phyloP scores from a whole-genome alignment of 768 basidiomycete genomes.

The Pholiota microspora region DNA sequence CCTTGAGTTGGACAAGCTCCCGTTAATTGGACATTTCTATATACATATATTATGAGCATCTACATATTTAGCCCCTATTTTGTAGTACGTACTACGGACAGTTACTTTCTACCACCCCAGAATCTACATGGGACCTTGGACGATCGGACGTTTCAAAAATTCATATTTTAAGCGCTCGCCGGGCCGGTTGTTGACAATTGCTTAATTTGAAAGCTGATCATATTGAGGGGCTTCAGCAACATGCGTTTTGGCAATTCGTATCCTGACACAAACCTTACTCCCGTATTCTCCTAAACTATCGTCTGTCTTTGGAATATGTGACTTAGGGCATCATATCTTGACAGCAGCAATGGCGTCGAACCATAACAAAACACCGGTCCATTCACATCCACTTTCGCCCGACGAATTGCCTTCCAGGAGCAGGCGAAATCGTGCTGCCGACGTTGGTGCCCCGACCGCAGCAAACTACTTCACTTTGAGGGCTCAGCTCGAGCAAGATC shows the following conservation, averaged over 20 bases:
- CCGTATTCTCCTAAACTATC: background rate
- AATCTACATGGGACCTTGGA: too few species aligned
- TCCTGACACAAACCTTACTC: background rate
- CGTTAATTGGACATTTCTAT: too few species aligned
- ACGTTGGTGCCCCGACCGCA: slow-evolving; percentile 25
- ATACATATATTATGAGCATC: too few species aligned
- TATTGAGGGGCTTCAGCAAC: background rate
- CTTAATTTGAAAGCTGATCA: background rate
- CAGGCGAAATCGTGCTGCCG: slow-evolving; percentile 44
- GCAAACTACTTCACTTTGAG: slow-evolving; percentile 63
- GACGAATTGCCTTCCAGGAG: slow-evolving; percentile 50
- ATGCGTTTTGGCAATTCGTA: background rate
- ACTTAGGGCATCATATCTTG: background rate
- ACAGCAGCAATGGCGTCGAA: slow-evolving; percentile 32
- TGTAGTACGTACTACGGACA: too few species aligned
- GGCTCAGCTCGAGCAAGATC: slow-evolving; percentile 52
- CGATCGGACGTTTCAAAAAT: too few species aligned
- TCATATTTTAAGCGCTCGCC: background rate
- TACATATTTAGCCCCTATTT: too few species aligned
- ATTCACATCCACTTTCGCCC: slow-evolving; percentile 70
- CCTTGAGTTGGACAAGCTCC: too few species aligned
- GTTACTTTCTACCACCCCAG: too few species aligned
- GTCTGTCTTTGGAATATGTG: background rate
- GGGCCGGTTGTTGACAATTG: background rate
- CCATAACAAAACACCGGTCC: slow-evolving; percentile 53